Evolutionary conservation across 2,329 filamentous ascomycete species (phyloP), one percentile per base, ranked within the genome.

Genomic region (Parasarocladium wereldwijsianum): DNA sequence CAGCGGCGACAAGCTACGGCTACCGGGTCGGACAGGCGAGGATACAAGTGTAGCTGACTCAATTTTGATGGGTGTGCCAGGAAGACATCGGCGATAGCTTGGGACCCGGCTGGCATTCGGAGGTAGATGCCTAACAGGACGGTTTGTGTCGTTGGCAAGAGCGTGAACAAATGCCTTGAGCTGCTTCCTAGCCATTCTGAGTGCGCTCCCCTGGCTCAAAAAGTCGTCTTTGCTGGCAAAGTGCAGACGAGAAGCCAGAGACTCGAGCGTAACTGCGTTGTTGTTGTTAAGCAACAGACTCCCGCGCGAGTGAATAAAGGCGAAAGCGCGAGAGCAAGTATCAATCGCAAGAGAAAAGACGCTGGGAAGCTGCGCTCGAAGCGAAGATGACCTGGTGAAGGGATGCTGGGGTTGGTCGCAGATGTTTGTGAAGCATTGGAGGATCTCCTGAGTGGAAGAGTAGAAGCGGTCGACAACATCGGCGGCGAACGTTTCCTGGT

Each of bases 321-420:
- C 34, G n/a, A 52, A 32, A 6, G 44, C 48, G 8, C 46, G 39
- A 12, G 49, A 41, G 21, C 47, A 52, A 3, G 48, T 44, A 20
- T 50, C 48, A 2, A 53, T 32, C 1, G 49, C 42, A n/a, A 46
- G 39, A 16, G 43, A 43, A 14, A 49, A 42, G 6, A 47, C 37
- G 15, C 42, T 38, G 2, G 48, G 43, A 10, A 51, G 45, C 3
- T 38, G 39, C 15, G 42, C 36, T 8, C 38, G 38, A 9, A 48
- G 37, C 3, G 40, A 38, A 1, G 43, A 34, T 6, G 38, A 36
- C 11, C 36, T 16, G 20, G 31, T 22, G 18, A 41, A 38, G 3
- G 38, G 24, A 16, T 47, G 38, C 11, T 36, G 29, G 7, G 37
- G 37, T n/a, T 43, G 43, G 6, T 43, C 39, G 3, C 35, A 29